These are phyloP conservation scores for Paraphaeosphaeria minitans DNA, from an alignment of 2,329 filamentous ascomycete genomes.

Conservation along the genomic window DNA sequence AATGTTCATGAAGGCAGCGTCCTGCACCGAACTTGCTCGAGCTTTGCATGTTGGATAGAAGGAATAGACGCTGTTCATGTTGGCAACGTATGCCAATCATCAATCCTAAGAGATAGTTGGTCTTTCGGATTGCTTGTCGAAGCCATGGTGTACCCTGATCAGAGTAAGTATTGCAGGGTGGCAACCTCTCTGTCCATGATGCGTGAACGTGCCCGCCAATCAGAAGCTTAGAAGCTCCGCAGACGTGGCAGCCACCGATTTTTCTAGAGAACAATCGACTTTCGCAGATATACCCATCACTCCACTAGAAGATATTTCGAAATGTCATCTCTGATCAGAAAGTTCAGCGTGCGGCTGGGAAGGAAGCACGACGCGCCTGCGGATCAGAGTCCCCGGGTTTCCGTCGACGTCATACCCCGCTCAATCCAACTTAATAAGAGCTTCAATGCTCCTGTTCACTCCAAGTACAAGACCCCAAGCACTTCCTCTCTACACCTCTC, in stretches of 20 bases:
- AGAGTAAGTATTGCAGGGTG: not conserved
- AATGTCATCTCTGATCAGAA: not conserved
- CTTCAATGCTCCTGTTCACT: not conserved
- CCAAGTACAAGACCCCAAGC: not conserved
- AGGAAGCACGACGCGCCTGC: not conserved
- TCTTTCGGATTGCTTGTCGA: not conserved
- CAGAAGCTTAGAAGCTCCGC: not conserved
- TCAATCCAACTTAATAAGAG: conserved; percentile 7
- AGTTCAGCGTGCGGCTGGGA: not conserved
- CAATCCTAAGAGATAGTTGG: not conserved
- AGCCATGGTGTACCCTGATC: not conserved
- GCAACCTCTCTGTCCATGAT: not conserved
- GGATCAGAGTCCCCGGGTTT: not conserved
- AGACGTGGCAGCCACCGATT: not conserved
- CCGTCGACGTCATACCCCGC: conserved; percentile 3
- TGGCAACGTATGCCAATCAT: not conserved
- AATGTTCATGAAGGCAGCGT: not conserved
- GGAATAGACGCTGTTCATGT: not conserved
- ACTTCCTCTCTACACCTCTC: not conserved
- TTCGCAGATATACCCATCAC: not conserved
- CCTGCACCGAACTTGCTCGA: not conserved
- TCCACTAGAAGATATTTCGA: not conserved
- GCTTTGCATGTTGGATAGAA: not conserved
- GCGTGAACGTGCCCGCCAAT: not conserved
- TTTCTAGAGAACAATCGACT: too few species aligned